Base-by-base conservation (phyloP, 352 stramenopile species). In the Salisapilia sapeloensis region DNA sequence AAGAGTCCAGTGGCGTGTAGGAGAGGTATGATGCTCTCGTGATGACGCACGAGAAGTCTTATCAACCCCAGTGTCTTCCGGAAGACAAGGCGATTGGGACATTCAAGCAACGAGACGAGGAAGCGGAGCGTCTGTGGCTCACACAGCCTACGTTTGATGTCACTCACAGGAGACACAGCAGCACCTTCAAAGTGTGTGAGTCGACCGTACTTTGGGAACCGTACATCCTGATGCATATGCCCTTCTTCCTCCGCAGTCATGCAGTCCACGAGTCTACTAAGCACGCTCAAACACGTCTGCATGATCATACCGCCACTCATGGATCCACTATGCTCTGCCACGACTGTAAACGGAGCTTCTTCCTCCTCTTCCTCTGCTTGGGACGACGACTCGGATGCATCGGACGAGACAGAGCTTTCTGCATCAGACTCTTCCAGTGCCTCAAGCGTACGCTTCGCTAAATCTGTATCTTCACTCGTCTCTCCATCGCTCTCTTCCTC, bases 251-350 rank as follows among this genome's bases (percentile, higher is more conserved):
- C 65, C 4, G 70, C 58, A 12, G 75, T 87, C 29, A 87, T 70
- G 31, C 71, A 86, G 44, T 90, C 71, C 20, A 90, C 72, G 7
- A 90, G 54, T 14, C 72, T 60, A 39, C 67, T 84, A 13, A 90
- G 47, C 4, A 90, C 66, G 37, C 72, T 81, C 35, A 90, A 52
- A 26, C 75, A 90, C 4, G 75, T 86, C 36, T 90, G 75, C 57
- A 86, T 71, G 43, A 90, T 90, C 71, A 86, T 87, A 4, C 67
- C 82, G 7, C 62, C 53, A 39, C 72, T 84, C 66, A 87, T 87
- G 0, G 62, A 52, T 13, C 72, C 72, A 18, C 55, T 80, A 44
- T 84, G 67, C 34, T 87, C 72, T 9, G 65, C 61, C 22, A 83
- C 66, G 11, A 84, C 69, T 7, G 65, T 83, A 35, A 78, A 76